Evolutionary conservation across 345 rosid species (phyloP), one percentile per base, ranked within the genome.

Genomic region (Sonneratia alba): DNA sequence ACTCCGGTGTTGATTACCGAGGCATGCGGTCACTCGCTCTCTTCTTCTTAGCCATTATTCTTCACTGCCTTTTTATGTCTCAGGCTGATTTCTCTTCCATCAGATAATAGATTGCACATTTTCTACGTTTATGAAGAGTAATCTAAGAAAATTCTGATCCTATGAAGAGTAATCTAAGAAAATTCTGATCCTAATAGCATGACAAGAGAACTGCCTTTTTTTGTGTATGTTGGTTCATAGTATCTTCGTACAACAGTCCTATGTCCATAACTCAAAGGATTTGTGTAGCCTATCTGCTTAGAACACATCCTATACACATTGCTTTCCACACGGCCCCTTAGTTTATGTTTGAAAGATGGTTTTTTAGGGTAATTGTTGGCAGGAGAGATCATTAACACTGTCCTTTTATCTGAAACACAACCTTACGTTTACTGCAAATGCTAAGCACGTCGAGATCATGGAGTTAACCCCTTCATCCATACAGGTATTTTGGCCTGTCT

Each of bases 1-100:
- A 94, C 74, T 94, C 96, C 64, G 97, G 98, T 68, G 96, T 90
- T 48, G 97, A 91, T 79, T 94, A 94, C 74, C 77, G 97, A 83
- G 98, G 96, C 88, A 0, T 24, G 72, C 76, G 69, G 12, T 67
- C 57, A 67, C n/a, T 64, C 18, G 22, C 55, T 21, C 48, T 27
- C 3, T 36, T 19, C 45, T 37, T 66, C 59, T 7, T 27, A n/a
- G 70, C 59, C 51, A 27, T 36, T 27, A 27, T 27, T 63, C 37
- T 71, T 38, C 72, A 9, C 7, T 43, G 22, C 32, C 51, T 55
- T 70, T 12, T 8, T 70, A 45, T 63, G 18, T 18, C 7, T 4
- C 0, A 22, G 34, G 27, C 1, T 8, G 32, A n/a, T 57, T 57
- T 57, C 32, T 22, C 32, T 57, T 57, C 63, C 9, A n/a, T 7